A percentile compares a stretch with the other conserved stretches of the same genome.
phyloP scores from a whole-genome alignment of 2,329 filamentous ascomycete genomes.

The Colletotrichum salicis region DNA sequence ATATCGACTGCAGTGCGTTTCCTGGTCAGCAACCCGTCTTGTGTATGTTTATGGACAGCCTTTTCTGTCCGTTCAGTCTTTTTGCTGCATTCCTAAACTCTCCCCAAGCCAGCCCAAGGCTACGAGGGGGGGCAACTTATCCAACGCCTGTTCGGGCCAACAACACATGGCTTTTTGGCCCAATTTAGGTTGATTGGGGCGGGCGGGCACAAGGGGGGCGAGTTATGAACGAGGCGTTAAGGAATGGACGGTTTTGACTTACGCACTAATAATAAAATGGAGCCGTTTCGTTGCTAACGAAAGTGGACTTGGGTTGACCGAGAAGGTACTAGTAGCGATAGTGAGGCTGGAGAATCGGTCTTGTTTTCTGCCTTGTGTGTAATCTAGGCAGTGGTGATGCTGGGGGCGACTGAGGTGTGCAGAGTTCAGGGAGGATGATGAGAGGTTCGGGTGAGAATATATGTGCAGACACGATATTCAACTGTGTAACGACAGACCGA shows the following conservation, averaged over 20 bases:
- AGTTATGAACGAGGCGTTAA: constrained; percentile 4
- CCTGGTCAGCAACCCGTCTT: constrained; percentile 29
- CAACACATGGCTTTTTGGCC: background rate
- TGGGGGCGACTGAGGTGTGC: background rate
- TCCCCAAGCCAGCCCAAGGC: constrained; percentile 2
- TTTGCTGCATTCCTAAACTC: constrained; percentile 32
- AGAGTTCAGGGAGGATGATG: background rate
- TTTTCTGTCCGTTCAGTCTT: background rate
- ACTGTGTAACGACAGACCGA: constrained; percentile 26
- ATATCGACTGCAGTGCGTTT: constrained; percentile 21
- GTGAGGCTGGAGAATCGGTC: background rate
- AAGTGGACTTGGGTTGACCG: background rate
- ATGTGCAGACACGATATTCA: constrained; percentile 20
- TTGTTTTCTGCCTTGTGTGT: background rate
- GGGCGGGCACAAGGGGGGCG: too few relatives aligned
- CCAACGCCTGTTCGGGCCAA: constrained; percentile 1
- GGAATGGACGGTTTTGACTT: constrained; percentile 22
- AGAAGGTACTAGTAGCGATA: constrained; percentile 20
- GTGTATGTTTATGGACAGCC: constrained; percentile 6
- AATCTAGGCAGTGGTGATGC: background rate
- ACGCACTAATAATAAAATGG: constrained; percentile 18
- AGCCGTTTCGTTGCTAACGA: constrained; percentile 7
- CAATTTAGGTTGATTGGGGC: background rate
- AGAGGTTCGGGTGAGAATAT: background rate
- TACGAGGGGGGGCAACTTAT: background rate